Evolutionary conservation across 2,329 filamentous ascomycete species (phyloP), one percentile per base, ranked within the genome.

Genomic region (Albophoma yamanashiensis): DNA sequence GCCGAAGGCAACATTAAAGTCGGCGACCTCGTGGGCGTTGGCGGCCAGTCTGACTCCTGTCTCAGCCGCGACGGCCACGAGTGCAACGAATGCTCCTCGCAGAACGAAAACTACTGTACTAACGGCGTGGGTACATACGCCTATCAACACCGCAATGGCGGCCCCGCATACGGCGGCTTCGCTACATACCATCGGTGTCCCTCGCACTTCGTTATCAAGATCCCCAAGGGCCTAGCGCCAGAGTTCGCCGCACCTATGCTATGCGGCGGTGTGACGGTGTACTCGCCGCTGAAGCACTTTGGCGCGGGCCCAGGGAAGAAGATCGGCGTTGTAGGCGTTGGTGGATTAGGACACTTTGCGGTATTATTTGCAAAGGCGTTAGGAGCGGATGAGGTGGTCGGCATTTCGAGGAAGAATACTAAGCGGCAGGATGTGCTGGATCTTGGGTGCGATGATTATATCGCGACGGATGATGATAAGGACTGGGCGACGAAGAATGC

Each of bases 261-360:
- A 47, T 91, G 88, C 67, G 88, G 81, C 25, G 88, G 88, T 17
- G 79, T 90, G 42, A 91, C 88, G 0, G 77, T 87, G 9, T 91
- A 79, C 69, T 77, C 79, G 14, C 88, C 88, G 1, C 71, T 91
- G 56, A 77, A 76, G 66, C 78, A 83, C 58, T 82, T 88, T 63
- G 83, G 83, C 3, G 82, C 79, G 56, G 88, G 87, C 0, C 86
- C 86, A 0, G 87, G 86, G 15, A 89, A 87, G 73, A 78, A 71
- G 27, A 84, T 91, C 2, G 87, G 82, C 1, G 82, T 90, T 61
- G 75, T 89, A 22, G 87, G 87, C 2, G 76, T 90, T 15, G 87
- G 87, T 9, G 87, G 87, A 2, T 71, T 89, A 1, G 87, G 87
- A 0, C 87, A 91, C 72, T 85, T 89, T 65, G 88, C 83, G 5